These are phyloP conservation scores for Pseudognaphalium luteoalbum DNA, from an alignment of 129 eudicot genomes.

Conservation along the genomic window DNA sequence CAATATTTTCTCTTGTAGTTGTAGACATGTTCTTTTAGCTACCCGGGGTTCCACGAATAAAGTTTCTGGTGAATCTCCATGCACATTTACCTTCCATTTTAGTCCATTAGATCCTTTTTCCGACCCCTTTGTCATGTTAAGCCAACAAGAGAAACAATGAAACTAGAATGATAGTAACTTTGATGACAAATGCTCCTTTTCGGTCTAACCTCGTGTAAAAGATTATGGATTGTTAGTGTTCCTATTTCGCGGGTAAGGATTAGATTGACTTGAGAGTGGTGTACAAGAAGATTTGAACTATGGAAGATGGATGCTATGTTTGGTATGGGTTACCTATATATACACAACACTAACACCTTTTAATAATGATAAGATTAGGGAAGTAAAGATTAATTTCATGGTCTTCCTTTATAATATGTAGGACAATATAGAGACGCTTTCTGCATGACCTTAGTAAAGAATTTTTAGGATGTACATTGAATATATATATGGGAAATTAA, in stretches of 20 bases:
- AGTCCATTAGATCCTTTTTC: constrained; percentile 34
- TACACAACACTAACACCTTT: background rate
- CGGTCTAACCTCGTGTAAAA: background rate
- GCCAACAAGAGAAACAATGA: background rate
- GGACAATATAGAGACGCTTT: no score
- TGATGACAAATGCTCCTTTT: background rate
- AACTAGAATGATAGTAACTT: background rate
- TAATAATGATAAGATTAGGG: no score
- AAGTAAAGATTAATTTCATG: no score
- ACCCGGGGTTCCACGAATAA: constrained; percentile 29
- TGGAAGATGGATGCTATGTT: constrained; percentile 16
- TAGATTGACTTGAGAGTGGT: constrained; percentile 3
- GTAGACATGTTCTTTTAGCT: constrained; percentile 13
- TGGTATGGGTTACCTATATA: constrained; percentile 2
- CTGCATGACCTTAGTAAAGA: no score
- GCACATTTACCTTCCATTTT: constrained; percentile 65
- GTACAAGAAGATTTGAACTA: constrained; percentile 9
- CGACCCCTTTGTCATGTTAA: constrained; percentile 34
- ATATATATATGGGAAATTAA: no score
- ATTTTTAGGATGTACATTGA: no score
- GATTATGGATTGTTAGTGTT: background rate
- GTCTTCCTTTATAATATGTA: no score
- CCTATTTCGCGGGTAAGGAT: background rate
- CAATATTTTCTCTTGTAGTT: constrained; percentile 25
- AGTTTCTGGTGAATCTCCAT: constrained; percentile 37